A percentile compares a stretch with the other conserved stretches of the same genome.
These are phyloP conservation scores for Phialophora chinensis DNA, from an alignment of 2,329 filamentous ascomycete genomes.

Conservation along the genomic window DNA sequence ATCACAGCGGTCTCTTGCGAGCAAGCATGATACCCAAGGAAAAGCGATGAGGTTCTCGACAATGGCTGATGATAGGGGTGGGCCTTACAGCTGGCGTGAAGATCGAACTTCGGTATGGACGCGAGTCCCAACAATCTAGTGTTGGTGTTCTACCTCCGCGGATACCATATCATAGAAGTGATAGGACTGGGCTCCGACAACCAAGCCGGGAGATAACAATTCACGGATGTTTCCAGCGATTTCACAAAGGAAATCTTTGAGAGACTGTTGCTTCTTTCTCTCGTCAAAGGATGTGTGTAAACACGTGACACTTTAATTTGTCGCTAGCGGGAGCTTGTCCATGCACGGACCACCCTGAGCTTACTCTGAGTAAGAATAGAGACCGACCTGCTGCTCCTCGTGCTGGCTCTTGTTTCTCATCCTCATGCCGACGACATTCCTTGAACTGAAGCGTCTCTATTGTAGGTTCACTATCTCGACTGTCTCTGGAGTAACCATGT, in stretches of 20 bases:
- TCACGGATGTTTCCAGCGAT: not conserved
- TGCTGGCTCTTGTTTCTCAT: not conserved
- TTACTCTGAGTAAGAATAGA: not conserved
- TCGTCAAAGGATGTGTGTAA: not conserved
- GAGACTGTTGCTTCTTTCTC: not conserved
- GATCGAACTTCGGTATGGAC: not conserved
- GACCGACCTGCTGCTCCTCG: not conserved
- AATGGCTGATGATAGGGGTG: not conserved
- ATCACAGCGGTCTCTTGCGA: constrained; percentile 20
- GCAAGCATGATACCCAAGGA: not conserved
- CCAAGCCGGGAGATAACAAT: not conserved
- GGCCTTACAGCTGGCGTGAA: not conserved
- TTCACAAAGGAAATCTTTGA: not conserved
- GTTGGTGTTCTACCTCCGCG: not conserved
- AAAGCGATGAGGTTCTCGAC: not conserved
- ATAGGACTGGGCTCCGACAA: not conserved
- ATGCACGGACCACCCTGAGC: not conserved
- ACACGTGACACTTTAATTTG: not conserved
- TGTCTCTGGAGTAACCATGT: not conserved
- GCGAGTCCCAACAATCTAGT: not conserved
- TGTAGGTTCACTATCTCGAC: not conserved
- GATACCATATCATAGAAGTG: not conserved
- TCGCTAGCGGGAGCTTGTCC: not conserved
- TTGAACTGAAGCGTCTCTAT: not conserved
- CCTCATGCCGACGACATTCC: not conserved